Evolutionary conservation across 768 basidiomycete species (phyloP), one percentile per base, ranked within the genome.

Genomic region (Lactifluus volemus): DNA sequence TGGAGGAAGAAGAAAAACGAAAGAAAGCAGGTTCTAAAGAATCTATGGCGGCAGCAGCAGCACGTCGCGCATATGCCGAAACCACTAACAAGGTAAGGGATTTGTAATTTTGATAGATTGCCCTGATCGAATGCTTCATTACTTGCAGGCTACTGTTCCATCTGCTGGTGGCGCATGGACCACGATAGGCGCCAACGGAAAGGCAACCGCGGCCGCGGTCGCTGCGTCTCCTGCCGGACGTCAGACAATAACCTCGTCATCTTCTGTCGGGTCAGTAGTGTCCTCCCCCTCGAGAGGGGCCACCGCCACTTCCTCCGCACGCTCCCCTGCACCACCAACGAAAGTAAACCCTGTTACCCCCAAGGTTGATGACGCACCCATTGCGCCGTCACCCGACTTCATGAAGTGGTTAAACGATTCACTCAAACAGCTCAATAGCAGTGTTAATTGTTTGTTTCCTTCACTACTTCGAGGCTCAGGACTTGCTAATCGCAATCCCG

Each of bases 1-100:
- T 96, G 70, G 96, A 98, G 73, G 97, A 99, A 68, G 97, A 99
- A 70, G 92, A 96, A 73, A 82, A 77, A 64, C 81, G 88, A 63
- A 94, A 92, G 78, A 89, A 85, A 73, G 64, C 67, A 32, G 67
- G 74, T 32, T 78, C 78, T 64, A 83, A 78, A 55, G 76, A 76
- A 59, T 50, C 65, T 5, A 68, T 77, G 56, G 79, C 79, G 9
- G 74, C 81, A 12, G 76, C 80, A 21, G 79, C 80, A 42, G 77
- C 81, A 8, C 82, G 87, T 69, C 79, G 90, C 55, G 86, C 79
- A 4, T 89, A 95, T 68, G 90, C 89, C 4, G 92, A 93, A 60
- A 82, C 83, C 34, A 85, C 87, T 2, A 81, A 78, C 64, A 92
- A 88, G 82, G 89, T 88, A 59, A 58, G 71, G 5, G 6, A 38